These are phyloP conservation scores for Phytophthora cryptogea DNA, from an alignment of 352 stramenopile species.

Conservation along the genomic window DNA sequence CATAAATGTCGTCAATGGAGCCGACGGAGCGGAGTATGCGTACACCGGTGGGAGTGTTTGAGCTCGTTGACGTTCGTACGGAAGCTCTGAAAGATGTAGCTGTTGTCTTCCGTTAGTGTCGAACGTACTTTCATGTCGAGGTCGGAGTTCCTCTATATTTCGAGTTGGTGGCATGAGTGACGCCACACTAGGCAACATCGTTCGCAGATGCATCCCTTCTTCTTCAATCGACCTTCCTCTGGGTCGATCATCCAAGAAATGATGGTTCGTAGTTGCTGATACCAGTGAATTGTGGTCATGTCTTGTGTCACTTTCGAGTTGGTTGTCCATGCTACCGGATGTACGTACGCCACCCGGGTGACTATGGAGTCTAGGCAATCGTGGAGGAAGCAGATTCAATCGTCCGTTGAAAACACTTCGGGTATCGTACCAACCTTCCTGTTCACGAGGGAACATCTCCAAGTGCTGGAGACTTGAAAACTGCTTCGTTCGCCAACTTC, in stretches of 20 bases:
- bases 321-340: neutral
- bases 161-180: constrained; percentile 15
- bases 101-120: neutral
- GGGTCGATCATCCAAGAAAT: constrained; percentile 1
- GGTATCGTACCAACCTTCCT: constrained; percentile 1
- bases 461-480: constrained; percentile 16
- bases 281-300: neutral
- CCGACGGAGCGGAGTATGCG: constrained; percentile 1
- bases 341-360: neutral
- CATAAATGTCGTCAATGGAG: neutral
- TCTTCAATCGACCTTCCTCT: constrained; percentile 16
- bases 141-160: neutral
- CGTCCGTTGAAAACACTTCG: neutral
- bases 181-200: constrained; percentile 22
- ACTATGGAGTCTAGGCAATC: constrained; percentile 9
- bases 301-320: constrained; percentile 1
- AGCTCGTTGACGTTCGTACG: neutral
- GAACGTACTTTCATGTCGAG: constrained; percentile 1
- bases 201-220: neutral
- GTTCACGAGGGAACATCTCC: constrained; percentile 23
- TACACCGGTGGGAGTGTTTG: constrained; percentile 1
- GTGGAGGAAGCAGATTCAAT: constrained; percentile 7
- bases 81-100: neutral
- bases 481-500: neutral
- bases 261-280: neutral